Base-by-base conservation (phyloP, 73 alveolate species). In the Paramecium caudatum region DNA sequence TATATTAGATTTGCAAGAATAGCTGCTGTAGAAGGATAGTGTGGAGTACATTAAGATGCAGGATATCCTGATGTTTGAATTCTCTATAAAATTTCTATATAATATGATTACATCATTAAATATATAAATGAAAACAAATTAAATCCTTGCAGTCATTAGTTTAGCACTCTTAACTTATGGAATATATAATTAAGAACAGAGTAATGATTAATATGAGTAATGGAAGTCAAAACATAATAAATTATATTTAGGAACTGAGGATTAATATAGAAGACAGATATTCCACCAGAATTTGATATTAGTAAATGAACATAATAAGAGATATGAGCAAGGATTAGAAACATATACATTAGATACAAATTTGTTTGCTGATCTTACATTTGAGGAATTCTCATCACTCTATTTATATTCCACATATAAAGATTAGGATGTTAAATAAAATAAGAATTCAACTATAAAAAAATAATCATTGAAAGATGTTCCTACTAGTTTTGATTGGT, bases 1-100 rank as follows among this genome's bases (percentile, higher is more conserved):
- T 91, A 90, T 50, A 80, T 91, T 32, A 46, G 91, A 90, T 86
- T 91, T 25, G 95, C 80, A 15, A 23, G 61, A 48, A 47, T 78
- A 12, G 23, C 45, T 48, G 91, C 63, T 12, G 17, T 7, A 19
- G 90, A 41, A 15, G 92, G 92, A 82, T 39, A 55, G 33, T 91
- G 95, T 30, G 95, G 95, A 32, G 80, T 90, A 33, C 55, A 86
- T 32, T 62, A 10, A 55, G 82, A 68, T n/a, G 86, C 94, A 16
- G 47, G 34, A 36, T 91, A 90, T 48, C 95, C 94, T 50, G 47
- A 41, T 45, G 15, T 41, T 50, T 86, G 93, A 86, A n/a, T n/a
- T n/a, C n/a, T n/a, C n/a, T n/a, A n/a, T n/a, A n/a, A n/a, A n/a
- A n/a, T n/a, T n/a, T n/a, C n/a, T n/a, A n/a, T n/a, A n/a, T n/a